Evolutionary conservation across 805 yeast species (phyloP), one percentile per base, ranked within the genome.

Genomic region (Spathaspora arborariae): DNA sequence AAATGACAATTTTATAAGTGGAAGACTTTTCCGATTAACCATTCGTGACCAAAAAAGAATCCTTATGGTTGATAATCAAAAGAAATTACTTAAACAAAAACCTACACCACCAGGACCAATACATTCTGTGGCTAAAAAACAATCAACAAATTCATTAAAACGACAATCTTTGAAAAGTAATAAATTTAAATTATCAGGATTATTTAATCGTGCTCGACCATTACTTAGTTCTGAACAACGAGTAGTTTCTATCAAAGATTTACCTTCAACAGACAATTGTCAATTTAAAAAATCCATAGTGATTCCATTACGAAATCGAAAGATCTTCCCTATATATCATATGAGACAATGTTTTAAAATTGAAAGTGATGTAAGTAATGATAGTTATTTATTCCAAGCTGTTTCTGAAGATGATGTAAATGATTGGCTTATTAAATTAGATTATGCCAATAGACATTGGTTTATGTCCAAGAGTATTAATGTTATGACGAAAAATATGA

Each of bases 301-400:
- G 19, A 68, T 79, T 42, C 74, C 78, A 51, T 73, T 79, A 62
- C 74, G 70, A 50, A 70, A 66, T 49, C 64, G 62, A 44, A 64
- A 73, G 41, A 71, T 76, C 4, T 79, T 79, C 63, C 81, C 83
- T 2, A 79, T 79, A 2, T 80, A 79, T 53, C 63, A 76, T 15
- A 56, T 72, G 34, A 79, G 79, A 0, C 64, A 65, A 39, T 68
- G 76, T 39, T 79, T 80, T 63, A 77, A 78, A 51, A 64, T 80
- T 34, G 80, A 72, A 48, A 56, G 69, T 26, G 73, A 69, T 52
- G 52, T 65, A 58, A 55, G 72, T 53, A 66, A 75, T 47, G 77
- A 76, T 11, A 87, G 84, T 47, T 76, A 67, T 57, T 70, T 80
- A 35, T 75, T 91, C 56, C 96, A 92, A 62, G 84, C 92, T 0